phyloP scores from a whole-genome alignment of 345 rosid genomes.

The Salix arbutifolia region DNA sequence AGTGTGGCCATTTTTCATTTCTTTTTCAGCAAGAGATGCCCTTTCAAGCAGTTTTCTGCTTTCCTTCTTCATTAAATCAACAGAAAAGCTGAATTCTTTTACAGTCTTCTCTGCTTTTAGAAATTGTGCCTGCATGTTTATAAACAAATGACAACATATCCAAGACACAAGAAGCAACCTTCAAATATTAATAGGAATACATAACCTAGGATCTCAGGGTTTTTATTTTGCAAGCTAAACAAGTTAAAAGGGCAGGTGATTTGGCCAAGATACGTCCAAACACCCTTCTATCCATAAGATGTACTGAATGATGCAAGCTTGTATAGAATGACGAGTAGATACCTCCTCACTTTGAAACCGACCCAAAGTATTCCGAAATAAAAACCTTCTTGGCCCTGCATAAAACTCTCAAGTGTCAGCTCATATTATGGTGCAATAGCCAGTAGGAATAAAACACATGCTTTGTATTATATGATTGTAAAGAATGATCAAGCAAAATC shows the following conservation, averaged over 20 bases:
- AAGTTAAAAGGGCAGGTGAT: not conserved
- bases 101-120: slow-evolving; percentile 75
- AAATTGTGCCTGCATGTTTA: slow-evolving; percentile 57
- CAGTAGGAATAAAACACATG: no score
- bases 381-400: slow-evolving; percentile 84
- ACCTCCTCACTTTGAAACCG: slow-evolving; percentile 93
- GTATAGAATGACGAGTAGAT: slow-evolving; percentile 9
- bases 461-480: no score
- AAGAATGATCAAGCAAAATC: no score
- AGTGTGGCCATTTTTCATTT: slow-evolving; percentile 64
- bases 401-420: slow-evolving; percentile 10
- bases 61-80: slow-evolving; percentile 81
- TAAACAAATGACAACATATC: slow-evolving; percentile 7
- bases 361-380: slow-evolving; percentile 73
- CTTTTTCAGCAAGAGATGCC: slow-evolving; percentile 81
- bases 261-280: no score
- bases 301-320: not conserved
- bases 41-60: slow-evolving; percentile 83
- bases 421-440: no score
- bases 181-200: no score
- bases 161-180: no score
- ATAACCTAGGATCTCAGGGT: no score
- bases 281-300: no score
- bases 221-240: no score
- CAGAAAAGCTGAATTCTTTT: slow-evolving; percentile 65